phyloP scores from a whole-genome alignment of 768 basidiomycete genomes.

The Mycena indigotica region DNA sequence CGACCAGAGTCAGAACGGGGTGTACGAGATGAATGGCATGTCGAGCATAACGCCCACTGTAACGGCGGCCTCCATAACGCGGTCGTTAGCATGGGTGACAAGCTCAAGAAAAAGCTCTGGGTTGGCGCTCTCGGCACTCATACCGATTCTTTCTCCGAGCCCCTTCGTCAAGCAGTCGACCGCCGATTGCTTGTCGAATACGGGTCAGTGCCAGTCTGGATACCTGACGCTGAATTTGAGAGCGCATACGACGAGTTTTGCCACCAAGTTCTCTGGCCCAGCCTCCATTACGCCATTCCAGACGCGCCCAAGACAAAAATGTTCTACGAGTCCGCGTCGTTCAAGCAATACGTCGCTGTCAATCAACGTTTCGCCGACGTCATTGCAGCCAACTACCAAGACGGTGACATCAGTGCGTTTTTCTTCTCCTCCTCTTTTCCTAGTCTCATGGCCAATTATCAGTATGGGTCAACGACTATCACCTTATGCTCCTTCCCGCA shows the following conservation, averaged over 20 bases:
- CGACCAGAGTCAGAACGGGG: slow-evolving; percentile 32
- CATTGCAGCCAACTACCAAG: slow-evolving; percentile 77
- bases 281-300: slow-evolving; percentile 82
- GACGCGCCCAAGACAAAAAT: slow-evolving; percentile 84
- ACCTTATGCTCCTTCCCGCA: slow-evolving; percentile 88
- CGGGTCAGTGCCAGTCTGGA: slow-evolving; percentile 66
- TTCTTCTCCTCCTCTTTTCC: slow-evolving; percentile 4
- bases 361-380: slow-evolving; percentile 89
- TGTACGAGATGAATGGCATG: slow-evolving; percentile 42
- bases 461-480: slow-evolving; percentile 94
- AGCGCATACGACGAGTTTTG: slow-evolving; percentile 86
- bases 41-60: slow-evolving; percentile 66
- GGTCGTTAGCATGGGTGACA: slow-evolving; percentile 63
- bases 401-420: slow-evolving; percentile 76
- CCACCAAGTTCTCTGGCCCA: slow-evolving; percentile 89
- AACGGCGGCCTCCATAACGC: slow-evolving; percentile 88
- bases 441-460: neutral
- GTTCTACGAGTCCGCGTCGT: slow-evolving; percentile 79
- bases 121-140: slow-evolving; percentile 76
- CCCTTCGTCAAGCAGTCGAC: slow-evolving; percentile 59
- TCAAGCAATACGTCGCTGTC: slow-evolving; percentile 84
- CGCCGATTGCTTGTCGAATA: slow-evolving; percentile 44
- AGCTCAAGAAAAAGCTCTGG: slow-evolving; percentile 53
- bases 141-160: slow-evolving; percentile 65
- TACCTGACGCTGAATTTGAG: slow-evolving; percentile 77